Base-by-base conservation (phyloP, 2,329 filamentous ascomycete species). In the Huntiella moniliformis region DNA sequence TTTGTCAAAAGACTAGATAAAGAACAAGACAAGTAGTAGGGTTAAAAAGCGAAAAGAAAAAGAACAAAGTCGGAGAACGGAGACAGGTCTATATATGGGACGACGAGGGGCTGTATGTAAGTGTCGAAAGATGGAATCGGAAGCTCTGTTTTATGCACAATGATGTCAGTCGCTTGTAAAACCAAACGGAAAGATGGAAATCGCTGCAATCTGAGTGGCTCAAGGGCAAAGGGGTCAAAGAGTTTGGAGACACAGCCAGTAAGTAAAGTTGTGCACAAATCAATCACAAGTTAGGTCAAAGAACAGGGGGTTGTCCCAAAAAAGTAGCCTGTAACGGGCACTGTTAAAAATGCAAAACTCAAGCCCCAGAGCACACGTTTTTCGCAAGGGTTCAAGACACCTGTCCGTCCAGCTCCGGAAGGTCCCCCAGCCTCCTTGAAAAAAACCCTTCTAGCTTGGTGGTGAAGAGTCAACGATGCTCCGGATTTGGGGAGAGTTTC, bases 11-110 rank as follows among this genome's bases (percentile, higher is more conserved):
- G 10, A 8, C 22, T 10, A 3, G 22, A 28, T 28, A 28, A 7
- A 3, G 22, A 28, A 8, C 1, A 28, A 8, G 22, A 10, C 22
- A 28, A 28, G 7, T 28, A 28, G 22, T 18, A 32, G 33, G 35
- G 36, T 18, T 18, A 31, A 33, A 10, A 18, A 34, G n/a, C 11
- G 13, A 18, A 18, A 18, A 11, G 15, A 36, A 42, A 38, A 3
- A 1, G 22, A 28, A 15, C 8, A 16, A 42, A 33, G 16, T 36
- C 6, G 44, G 13, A 44, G 49, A 49, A 39, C 28, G 46, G 46
- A 49, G 46, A 44, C 11, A n/a, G 15, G 38, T 28, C 38, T 41
- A 28, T 41, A 18, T 22, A 10, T 28, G 22, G 7, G 22, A 7
- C 22, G 22, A 28, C 22, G 22, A 28, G 6, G 22, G 10, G 22